Evolutionary conservation across 176 grass and related monocot species (phyloP), one percentile per base, ranked within the genome.

Genomic region (Saccharum officinarum): DNA sequence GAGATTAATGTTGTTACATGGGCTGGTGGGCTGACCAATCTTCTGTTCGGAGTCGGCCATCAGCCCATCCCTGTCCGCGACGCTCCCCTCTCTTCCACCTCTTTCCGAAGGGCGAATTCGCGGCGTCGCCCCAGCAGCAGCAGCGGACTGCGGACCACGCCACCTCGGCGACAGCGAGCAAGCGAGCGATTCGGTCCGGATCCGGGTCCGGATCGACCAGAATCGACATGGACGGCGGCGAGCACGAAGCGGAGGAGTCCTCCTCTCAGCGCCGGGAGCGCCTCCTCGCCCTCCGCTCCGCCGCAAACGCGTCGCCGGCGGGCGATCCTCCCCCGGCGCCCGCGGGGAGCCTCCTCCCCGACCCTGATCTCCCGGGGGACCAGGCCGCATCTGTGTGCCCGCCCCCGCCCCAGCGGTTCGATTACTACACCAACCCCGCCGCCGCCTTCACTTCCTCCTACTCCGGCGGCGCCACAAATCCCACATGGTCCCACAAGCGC

Each of bases 401-500:
- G 16, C 75, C 38, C 12, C 38, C 60, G 6, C 39, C 61, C 10
- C 61, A 78, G 6, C 76, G 89, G 12, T 91, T 91, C 76, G 80
- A 75, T 50, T 91, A 76, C 85, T 91, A 91, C 89, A 91, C 89
- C 76, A 87, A 91, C 85, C 89, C 89, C 23, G 75, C 31, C 69
- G 89, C 89, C 3, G 89, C 87, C 75, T 92, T 89, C 81, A 64
- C 86, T 50, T 79, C 87, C 74, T 80, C 66, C 62, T n/a, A 76
- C 73, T 80, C 87, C 42, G n/a, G 70, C 67, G 75, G 70, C 67
- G 40, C 79, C 26, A 18, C 34, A 22, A 54, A 81, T 2, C 65
- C 79, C 63, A 80, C 42, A 18, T 80, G 45, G 47, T 72, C 61
- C 49, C 62, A 86, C 70, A 85, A 83, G 61, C 87, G 87, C 63